Percentiles rank a stretch among this genome's conserved stretches.
Evolutionary conservation across 345 rosid genomes (phyloP).

Genomic region (Eucalyptus cloeziana): DNA sequence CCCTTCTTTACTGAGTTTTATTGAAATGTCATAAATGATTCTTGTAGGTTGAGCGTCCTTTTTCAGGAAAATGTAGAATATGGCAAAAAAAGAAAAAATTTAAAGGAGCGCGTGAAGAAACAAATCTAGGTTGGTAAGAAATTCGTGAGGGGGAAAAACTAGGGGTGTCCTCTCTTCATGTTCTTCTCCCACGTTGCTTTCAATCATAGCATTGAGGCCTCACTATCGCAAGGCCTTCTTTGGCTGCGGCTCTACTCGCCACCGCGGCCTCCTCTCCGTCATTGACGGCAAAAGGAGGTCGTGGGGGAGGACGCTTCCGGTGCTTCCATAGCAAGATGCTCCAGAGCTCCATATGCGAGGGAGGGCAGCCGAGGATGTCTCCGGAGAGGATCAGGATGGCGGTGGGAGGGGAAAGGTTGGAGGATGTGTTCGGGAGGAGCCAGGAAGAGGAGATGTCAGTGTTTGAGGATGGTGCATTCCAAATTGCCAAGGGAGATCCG

Average conservation of each 20-base stretch:
- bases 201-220: background rate
- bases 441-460: background rate
- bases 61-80: background rate
- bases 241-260: background rate
- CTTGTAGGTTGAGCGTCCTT: background rate
- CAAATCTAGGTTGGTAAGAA: background rate
- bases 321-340: too few species aligned
- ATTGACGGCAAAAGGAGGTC: too few species aligned
- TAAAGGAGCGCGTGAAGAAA: background rate
- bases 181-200: background rate
- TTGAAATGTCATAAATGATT: background rate
- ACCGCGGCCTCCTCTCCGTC: background rate
- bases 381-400: background rate
- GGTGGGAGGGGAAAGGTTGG: background rate
- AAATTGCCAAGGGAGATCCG: background rate
- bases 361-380: background rate
- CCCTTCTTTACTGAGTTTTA: accelerated
- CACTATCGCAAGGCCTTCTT: background rate
- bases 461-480: background rate
- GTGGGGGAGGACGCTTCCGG: too few species aligned
- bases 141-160: background rate
- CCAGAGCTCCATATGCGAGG: too few species aligned
- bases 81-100: too few species aligned
- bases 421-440: background rate
- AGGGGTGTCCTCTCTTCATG: background rate